Percentiles rank a stretch among this genome's conserved stretches.
phyloP scores from a whole-genome alignment of 1,284 basidiomycete genomes.

The Ganoderma sinense region DNA sequence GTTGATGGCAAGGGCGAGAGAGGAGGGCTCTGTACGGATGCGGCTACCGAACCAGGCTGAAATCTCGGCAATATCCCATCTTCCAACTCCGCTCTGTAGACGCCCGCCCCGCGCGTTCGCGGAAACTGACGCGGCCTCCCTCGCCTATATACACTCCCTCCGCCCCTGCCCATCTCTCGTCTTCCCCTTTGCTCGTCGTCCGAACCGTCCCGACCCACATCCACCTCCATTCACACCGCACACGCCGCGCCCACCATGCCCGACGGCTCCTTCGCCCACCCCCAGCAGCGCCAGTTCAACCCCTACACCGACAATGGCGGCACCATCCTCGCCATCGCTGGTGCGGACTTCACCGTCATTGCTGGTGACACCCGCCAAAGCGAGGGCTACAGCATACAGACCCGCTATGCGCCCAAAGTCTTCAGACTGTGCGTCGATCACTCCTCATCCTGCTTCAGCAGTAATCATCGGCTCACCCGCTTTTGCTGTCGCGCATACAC shows the following conservation, averaged over 20 bases:
- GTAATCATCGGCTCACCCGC: slow-evolving; percentile 9
- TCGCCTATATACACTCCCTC: slow-evolving; percentile 33
- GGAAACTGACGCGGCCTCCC: slow-evolving; percentile 40
- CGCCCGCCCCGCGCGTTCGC: slow-evolving; percentile 27
- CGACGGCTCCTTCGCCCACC: slow-evolving; percentile 46
- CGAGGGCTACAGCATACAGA: slow-evolving; percentile 95
- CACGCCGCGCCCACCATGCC: slow-evolving; percentile 43
- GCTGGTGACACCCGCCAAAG: slow-evolving; percentile 95
- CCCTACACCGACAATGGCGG: slow-evolving; percentile 93
- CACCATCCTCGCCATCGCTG: slow-evolving; percentile 94
- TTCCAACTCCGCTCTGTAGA: slow-evolving; percentile 36
- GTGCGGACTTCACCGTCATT: slow-evolving; percentile 90
- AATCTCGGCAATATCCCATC: slow-evolving; percentile 37
- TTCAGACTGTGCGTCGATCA: slow-evolving; percentile 73
- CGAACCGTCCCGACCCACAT: slow-evolving; percentile 17
- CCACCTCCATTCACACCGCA: slow-evolving; percentile 11
- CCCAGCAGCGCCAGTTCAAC: slow-evolving; percentile 77
- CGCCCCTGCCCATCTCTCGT: slow-evolving; percentile 20
- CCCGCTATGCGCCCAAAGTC: slow-evolving; percentile 93
- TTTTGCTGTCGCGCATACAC: slow-evolving; percentile 29
- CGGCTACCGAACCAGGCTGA: slow-evolving; percentile 30
- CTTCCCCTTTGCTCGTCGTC: slow-evolving; percentile 22
- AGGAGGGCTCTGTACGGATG: slow-evolving; percentile 8
- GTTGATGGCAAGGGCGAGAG: slow-evolving; percentile 5
- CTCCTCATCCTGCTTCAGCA: slow-evolving; percentile 10